These are phyloP conservation scores for Capronia epimyces DNA, from an alignment of 2,329 filamentous ascomycete genomes.

Conservation along the genomic window DNA sequence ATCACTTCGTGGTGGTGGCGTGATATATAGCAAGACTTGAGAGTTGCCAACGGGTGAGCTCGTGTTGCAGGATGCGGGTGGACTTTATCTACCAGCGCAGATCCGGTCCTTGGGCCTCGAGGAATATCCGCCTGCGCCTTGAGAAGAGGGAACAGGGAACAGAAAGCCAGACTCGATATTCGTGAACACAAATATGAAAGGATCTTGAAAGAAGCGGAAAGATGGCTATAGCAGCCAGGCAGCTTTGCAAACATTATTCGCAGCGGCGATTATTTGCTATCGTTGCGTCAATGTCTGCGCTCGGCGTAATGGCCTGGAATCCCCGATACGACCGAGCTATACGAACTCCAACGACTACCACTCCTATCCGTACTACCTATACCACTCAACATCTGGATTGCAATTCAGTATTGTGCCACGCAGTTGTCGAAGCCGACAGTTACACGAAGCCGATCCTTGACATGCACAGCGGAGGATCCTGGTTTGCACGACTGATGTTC, in stretches of 20 bases:
- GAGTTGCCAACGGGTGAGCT: not conserved
- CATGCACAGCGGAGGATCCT: not conserved
- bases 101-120: not conserved
- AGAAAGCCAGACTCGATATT: too few relatives aligned
- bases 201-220: not conserved
- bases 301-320: constrained; percentile 4
- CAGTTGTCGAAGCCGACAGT: constrained; percentile 1
- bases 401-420: not conserved
- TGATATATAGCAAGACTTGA: constrained; percentile 11
- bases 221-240: not conserved
- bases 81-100: not conserved
- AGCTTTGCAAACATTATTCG: constrained; percentile 7
- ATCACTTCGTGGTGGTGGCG: constrained; percentile 5
- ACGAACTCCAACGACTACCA: constrained; percentile 4
- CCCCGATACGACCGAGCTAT: constrained; percentile 18
- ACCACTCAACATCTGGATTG: not conserved
- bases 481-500: constrained; percentile 6
- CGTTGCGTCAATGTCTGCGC: constrained; percentile 16
- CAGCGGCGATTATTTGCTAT: constrained; percentile 8
- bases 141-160: not conserved
- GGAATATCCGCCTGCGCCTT: not conserved
- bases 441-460: constrained; percentile 6
- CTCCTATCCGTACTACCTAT: too few relatives aligned
- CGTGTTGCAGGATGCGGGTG: not conserved
- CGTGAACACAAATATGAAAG: not conserved